Evolutionary conservation across 2,329 filamentous ascomycete genomes (phyloP).

Genomic region (Ophiostoma sp.): DNA sequence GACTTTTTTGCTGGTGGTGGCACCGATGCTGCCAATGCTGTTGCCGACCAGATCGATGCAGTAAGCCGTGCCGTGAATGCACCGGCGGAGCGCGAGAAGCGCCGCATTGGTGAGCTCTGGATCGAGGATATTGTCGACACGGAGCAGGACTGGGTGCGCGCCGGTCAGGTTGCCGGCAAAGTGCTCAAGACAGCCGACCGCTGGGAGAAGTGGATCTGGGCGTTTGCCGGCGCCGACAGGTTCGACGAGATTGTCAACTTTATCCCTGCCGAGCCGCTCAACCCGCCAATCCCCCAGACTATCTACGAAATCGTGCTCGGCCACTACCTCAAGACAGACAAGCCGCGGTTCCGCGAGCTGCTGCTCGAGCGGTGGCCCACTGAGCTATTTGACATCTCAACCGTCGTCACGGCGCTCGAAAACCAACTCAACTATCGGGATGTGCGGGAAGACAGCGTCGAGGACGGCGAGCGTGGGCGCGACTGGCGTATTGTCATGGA

Average conservation of each 20-base stretch:
- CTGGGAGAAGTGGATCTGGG: constrained; percentile 96
- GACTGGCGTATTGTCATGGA: constrained; percentile 92
- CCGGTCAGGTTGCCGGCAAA: constrained; percentile 74
- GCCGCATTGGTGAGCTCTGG: constrained; percentile 88
- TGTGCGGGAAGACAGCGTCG: constrained; percentile 67
- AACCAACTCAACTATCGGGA: constrained; percentile 73
- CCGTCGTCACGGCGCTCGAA: constrained; percentile 71
- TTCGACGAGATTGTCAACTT: constrained; percentile 85
- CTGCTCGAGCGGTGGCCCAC: constrained; percentile 78
- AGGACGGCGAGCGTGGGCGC: constrained; percentile 63
- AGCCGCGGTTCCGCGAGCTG: constrained; percentile 68
- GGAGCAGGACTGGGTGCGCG: constrained; percentile 63
- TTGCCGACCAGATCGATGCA: constrained; percentile 41
- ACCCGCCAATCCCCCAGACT: constrained; percentile 69
- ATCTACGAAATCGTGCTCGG: constrained; percentile 86
- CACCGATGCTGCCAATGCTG: background rate
- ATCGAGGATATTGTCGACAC: constrained; percentile 74
- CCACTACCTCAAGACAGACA: constrained; percentile 78
- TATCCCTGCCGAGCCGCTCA: constrained; percentile 71
- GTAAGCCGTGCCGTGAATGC: constrained; percentile 55
- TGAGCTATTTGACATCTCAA: constrained; percentile 74
- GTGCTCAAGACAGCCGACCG: constrained; percentile 71
- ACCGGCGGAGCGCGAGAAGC: constrained; percentile 77
- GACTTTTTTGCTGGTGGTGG: constrained; percentile 44
- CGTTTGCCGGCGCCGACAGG: constrained; percentile 76